Conservation (phyloP, 495 filamentous ascomycete species). For the Talaromyces proteolyticus region DNA sequence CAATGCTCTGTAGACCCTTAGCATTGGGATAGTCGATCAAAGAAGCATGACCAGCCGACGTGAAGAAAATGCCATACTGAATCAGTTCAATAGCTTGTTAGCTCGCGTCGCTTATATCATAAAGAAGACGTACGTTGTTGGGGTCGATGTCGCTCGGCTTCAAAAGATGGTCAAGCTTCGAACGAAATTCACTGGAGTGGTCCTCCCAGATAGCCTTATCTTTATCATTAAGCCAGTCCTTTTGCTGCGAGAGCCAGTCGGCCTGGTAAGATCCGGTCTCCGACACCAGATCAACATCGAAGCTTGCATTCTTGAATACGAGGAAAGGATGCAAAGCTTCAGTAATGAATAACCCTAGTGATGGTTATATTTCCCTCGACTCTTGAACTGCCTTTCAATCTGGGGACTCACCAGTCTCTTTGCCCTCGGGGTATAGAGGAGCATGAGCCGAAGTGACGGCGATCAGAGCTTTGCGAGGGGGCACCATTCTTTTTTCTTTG, state of each 20-base stretch:
- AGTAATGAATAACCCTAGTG: constrained; percentile 39
- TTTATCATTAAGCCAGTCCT: constrained; percentile 32
- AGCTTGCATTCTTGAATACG: constrained; percentile 36
- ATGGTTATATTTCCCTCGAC: too few relatives aligned
- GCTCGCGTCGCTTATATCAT: background rate
- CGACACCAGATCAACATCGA: constrained; percentile 44
- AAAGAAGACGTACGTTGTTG: constrained; percentile 2
- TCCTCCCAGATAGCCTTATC: constrained; percentile 35
- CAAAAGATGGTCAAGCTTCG: constrained; percentile 26
- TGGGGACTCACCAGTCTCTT: too few relatives aligned
- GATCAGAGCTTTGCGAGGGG: background rate
- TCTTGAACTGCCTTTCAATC: too few relatives aligned
- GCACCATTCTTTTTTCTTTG: too few relatives aligned
- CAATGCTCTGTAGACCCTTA: constrained; percentile 33
- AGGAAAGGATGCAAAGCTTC: constrained; percentile 45
- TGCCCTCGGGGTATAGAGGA: constrained; percentile 20
- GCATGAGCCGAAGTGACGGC: constrained; percentile 25
- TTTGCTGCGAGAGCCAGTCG: constrained; percentile 37
- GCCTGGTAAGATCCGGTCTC: constrained; percentile 39
- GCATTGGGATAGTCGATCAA: constrained; percentile 43
- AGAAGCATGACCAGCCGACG: constrained; percentile 41
- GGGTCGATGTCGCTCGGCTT: constrained; percentile 19
- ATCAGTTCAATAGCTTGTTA: background rate
- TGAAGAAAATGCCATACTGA: constrained; percentile 38
- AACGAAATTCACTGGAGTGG: constrained; percentile 29